Evolutionary conservation across 164 flowering plant species (phyloP), one percentile per base, ranked within the genome.

Genomic region (Stephania cephalantha): DNA sequence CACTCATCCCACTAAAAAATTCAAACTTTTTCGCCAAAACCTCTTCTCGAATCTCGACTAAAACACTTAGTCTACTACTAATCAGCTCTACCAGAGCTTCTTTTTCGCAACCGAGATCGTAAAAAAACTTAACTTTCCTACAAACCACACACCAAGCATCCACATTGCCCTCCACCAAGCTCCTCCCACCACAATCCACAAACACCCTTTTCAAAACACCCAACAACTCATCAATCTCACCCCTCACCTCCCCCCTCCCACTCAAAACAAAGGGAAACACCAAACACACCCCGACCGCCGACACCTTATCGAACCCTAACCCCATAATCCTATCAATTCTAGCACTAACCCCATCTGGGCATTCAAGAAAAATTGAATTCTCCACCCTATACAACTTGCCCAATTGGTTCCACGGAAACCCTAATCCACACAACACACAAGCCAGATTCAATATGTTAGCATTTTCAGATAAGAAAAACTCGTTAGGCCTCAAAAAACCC

Each of bases 401-500:
- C 72, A 91, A 73, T 81, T 73, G 87, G 66, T 78, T 85, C 93
- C 97, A 91, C 4, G 92, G 97, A 74, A 90, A 88, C 74, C 91
- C 93, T 67, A 84, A 85, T 1, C 63, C 77, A 10, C 75, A 81
- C 61, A 91, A 84, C 29, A 80, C 78, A 70, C 77, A 75, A 73
- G 89, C 88, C 52, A 72, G 85, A 52, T 82, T 66, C 63, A 88
- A 75, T 13, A 79, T 78, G 22, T 42, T 58, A 17, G 67, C 61
- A 69, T 84, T 87, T 48, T 90, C 88, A 0, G 79, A 79, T 9
- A 88, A 71, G 75, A 90, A 91, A 71, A 85, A 84, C 75, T 82
- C 81, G 17, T 86, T 75, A 0, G 76, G 30, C 1, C 88, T 86
- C 81, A 88, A 82, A 64, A 83, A 72, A 2, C 61, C 17, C 30